Base-by-base conservation (phyloP, 228 moss, liverwort and hornwort species). In the Sphagnum magellanicum region DNA sequence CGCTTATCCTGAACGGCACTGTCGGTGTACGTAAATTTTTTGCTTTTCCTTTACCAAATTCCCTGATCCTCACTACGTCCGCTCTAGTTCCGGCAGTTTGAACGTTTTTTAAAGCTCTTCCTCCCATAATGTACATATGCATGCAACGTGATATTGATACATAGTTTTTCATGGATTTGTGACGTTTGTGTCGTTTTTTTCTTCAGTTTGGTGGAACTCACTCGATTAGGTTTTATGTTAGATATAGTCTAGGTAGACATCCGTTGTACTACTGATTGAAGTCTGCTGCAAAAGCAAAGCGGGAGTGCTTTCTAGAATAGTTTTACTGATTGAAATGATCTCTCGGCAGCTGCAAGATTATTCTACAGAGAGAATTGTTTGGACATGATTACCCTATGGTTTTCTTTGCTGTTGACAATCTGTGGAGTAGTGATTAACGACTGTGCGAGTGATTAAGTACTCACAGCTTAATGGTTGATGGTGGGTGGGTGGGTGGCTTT, bases 1-100 rank as follows among this genome's bases (percentile, higher is more conserved):
- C 77, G 16, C 77, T 79, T 51, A 17, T 10, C 14, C 4, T 74
- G 16, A 79, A 79, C 16, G 70, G 72, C 50, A 74, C 74, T 6
- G 9, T 74, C 11, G 11, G 16, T 64, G 83, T 74, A 72, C 59
- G 49, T 50, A 2, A 12, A 10, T 4, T 32, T 5, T 5, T 48
- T 4, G 8, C 4, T 65, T 32, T n/a, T 65, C 17, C 48, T 5
- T 11, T 4, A 9, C 8, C 47, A 8, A 14, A 4, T 4, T 2
- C 9, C 0, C 8, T 62, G 5, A 8, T 8, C 8, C 17, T 61
- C 8, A 8, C 10, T 8, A 8, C 8, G 61, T 61, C 16, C 6
- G 47, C 6, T 9, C 7, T 16, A 61, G 61, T 62, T 62, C 5
- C 61, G 8, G 15, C 0, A 14, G 6, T 12, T 61, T 46, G 32